Evolutionary conservation across 805 yeast species (phyloP), one percentile per base, ranked within the genome.

Genomic region (Kodamaea sagamina): DNA sequence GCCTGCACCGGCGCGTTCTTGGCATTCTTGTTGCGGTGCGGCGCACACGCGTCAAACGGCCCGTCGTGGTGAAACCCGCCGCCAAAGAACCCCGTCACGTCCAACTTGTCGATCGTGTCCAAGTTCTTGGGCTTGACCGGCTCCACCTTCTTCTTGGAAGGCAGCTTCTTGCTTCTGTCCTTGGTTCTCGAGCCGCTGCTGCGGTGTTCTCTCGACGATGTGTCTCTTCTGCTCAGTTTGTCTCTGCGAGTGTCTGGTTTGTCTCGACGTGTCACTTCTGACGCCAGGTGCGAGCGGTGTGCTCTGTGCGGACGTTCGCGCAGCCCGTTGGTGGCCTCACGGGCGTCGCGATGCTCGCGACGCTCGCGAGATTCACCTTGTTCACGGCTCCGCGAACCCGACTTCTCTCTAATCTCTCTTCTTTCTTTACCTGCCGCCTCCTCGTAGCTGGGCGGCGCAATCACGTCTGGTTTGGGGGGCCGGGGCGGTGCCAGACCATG

Each of bases 11-110:
- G 99, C 0, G 97, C 96, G 36, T 80, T 82, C 58, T 74, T 71
- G 50, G 67, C 68, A 45, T 79, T 74, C 67, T 85, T 86, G 66
- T 93, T 93, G 62, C 98, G 82, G 63, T 88, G 96, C 6, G 99
- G 98, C 2, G 95, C 86, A 64, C 98, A 92, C 1, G 99, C 99
- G 62, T 93, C 99, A 62, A 93, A 93, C 11, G 99, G 99, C 9
- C 99, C 99, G 67, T 93, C 99, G 64, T 93, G 98, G 65, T 93
- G 99, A 75, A 93, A 93, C 2, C 95, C 88, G 38, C 87, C 83
- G 18, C 97, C 97, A 61, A 87, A 90, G 48, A 90, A 76, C 1
- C 96, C 97, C 9, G 97, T 90, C 36, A 92, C 99, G 63, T 93
- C 99, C 57, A 93, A 74, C 65, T 87, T 87, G 68, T 93, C 99